phyloP scores from a whole-genome alignment of 306 rosid species.

The Cicer judaicum region DNA sequence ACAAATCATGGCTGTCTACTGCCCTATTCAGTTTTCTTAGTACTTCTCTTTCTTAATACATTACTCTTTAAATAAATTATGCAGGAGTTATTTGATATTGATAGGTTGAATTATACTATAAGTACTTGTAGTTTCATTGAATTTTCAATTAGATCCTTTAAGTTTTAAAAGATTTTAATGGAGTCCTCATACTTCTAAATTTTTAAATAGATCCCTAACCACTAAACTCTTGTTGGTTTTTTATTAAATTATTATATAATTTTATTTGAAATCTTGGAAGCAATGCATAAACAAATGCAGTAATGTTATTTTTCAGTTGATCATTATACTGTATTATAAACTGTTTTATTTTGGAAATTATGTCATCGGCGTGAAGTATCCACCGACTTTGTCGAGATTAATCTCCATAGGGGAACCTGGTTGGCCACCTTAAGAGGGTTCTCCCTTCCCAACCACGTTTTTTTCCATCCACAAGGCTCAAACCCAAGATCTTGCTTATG shows the following conservation, averaged over 20 bases:
- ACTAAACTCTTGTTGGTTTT: neutral
- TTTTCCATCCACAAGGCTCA: too few relatives aligned
- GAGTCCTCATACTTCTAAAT: conserved; percentile 4
- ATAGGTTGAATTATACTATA: conserved; percentile 3
- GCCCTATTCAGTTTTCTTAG: conserved; percentile 3
- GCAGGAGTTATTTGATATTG: conserved; percentile 27
- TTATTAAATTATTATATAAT: conserved; percentile 1
- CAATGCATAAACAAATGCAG: neutral
- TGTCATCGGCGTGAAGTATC: too few relatives aligned
- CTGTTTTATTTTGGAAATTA: too few relatives aligned
- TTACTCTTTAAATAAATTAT: neutral
- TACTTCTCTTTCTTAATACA: conserved; percentile 25
- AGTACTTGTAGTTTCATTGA: conserved; percentile 15
- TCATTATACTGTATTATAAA: neutral
- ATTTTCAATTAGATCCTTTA: conserved; percentile 8
- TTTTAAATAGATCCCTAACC: neutral
- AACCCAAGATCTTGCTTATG: too few relatives aligned
- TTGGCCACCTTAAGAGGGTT: too few relatives aligned
- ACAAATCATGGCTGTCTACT: neutral
- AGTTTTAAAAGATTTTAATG: conserved; percentile 8
- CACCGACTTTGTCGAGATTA: too few relatives aligned
- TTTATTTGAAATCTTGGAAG: conserved; percentile 1
- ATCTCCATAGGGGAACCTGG: too few relatives aligned
- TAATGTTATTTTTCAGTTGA: neutral
- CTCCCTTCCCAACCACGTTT: too few relatives aligned